Evolutionary conservation across 1,284 basidiomycete species (phyloP).

Genomic region (Ganoderma lingzhi): DNA sequence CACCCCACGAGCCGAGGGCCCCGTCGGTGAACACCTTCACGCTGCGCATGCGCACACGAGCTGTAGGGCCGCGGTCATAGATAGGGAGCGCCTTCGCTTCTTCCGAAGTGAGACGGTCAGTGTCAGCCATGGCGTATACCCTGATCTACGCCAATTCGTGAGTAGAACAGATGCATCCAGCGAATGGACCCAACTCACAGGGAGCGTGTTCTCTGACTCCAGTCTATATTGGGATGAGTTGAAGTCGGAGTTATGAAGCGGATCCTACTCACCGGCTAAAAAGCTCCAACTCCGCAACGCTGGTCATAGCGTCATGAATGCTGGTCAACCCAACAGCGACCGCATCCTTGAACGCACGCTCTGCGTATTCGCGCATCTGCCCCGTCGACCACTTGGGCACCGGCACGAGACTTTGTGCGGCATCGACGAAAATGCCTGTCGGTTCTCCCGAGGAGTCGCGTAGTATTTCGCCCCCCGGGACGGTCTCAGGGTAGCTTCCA

Average conservation of each 20-base stretch:
- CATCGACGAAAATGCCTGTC: constrained; percentile 66
- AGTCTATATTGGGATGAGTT: constrained; percentile 20
- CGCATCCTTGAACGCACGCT: constrained; percentile 72
- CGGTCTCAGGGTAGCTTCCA: constrained; percentile 38
- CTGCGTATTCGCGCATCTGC: constrained; percentile 67
- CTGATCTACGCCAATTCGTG: constrained; percentile 56
- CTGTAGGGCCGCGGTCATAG: constrained; percentile 66
- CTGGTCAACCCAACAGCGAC: constrained; percentile 80
- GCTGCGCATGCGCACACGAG: constrained; percentile 73
- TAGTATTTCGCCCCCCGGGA: constrained; percentile 26
- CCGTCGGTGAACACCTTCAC: constrained; percentile 90
- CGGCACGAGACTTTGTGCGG: constrained; percentile 75
- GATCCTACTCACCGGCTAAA: constrained; percentile 60
- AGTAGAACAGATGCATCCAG: background rate
- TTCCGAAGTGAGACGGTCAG: constrained; percentile 69
- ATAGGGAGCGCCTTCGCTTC: constrained; percentile 69
- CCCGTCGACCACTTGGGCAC: constrained; percentile 68
- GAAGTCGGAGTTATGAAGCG: background rate
- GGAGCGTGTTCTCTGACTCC: constrained; percentile 67
- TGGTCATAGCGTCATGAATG: constrained; percentile 82
- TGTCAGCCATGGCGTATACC: constrained; percentile 80
- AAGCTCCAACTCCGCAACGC: constrained; percentile 64
- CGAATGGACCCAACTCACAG: constrained; percentile 52
- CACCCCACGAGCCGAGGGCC: constrained; percentile 92
- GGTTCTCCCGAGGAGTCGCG: constrained; percentile 21